Conservation (phyloP, 2,329 filamentous ascomycete genomes). For the Diaporthe velutina region DNA sequence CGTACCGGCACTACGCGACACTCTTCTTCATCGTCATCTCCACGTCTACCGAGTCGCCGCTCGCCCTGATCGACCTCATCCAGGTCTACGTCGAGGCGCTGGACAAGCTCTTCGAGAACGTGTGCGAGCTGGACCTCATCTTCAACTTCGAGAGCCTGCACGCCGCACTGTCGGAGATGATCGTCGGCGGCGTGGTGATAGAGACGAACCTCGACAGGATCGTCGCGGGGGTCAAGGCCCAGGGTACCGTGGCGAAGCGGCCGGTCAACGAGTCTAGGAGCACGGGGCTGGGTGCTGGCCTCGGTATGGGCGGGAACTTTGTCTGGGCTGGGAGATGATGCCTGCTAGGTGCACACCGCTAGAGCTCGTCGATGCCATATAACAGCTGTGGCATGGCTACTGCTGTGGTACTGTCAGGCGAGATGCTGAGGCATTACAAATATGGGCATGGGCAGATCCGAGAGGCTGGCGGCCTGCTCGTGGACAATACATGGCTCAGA, state of each 20-base stretch:
- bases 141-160: slow-evolving; percentile 99
- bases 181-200: slow-evolving; percentile 93
- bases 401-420: neutral
- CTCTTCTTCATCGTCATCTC: slow-evolving; percentile 99
- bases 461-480: neutral
- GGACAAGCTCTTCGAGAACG: slow-evolving; percentile 96
- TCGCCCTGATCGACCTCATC: slow-evolving; percentile 95
- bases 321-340: slow-evolving; percentile 62
- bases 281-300: slow-evolving; percentile 60
- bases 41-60: slow-evolving; percentile 94
- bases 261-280: slow-evolving; percentile 78
- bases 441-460: neutral
- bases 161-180: slow-evolving; percentile 91
- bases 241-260: slow-evolving; percentile 82
- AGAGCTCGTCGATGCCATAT: neutral
- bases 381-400: neutral
- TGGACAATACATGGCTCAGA: neutral
- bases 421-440: neutral
- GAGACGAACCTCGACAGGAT: slow-evolving; percentile 93
- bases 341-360: too few relatives aligned
- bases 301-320: slow-evolving; percentile 70
- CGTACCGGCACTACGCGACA: slow-evolving; percentile 97
- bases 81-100: slow-evolving; percentile 98
- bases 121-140: slow-evolving; percentile 97
- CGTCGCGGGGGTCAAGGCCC: slow-evolving; percentile 83